Conservation (phyloP, 2,329 filamentous ascomycete genomes). For the Lizonia empirigonia region DNA sequence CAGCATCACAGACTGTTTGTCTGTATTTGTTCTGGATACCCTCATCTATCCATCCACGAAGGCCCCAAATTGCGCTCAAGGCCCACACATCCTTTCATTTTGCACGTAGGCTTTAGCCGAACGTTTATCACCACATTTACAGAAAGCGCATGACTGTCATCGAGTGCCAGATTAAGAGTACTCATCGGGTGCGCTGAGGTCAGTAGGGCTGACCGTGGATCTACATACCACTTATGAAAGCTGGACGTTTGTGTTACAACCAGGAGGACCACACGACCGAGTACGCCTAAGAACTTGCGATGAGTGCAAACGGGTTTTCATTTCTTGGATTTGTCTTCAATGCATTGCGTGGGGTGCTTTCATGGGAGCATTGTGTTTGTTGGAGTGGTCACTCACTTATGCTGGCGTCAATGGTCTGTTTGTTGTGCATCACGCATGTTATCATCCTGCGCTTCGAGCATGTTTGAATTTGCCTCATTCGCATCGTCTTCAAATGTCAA, state of each 20-base stretch:
- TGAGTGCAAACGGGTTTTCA: slow-evolving; percentile 11
- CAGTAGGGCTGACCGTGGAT: slow-evolving; percentile 5
- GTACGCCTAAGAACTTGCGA: neutral
- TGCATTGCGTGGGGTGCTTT: slow-evolving; percentile 41
- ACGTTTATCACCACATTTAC: slow-evolving; percentile 14
- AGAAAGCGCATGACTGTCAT: slow-evolving; percentile 2
- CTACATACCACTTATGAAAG: slow-evolving; percentile 17
- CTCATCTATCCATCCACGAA: slow-evolving; percentile 25
- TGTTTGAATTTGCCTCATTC: slow-evolving; percentile 14
- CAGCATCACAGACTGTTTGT: slow-evolving; percentile 1
- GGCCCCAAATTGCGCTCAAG: slow-evolving; percentile 30
- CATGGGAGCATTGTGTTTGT: slow-evolving; percentile 35
- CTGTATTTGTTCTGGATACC: slow-evolving; percentile 36
- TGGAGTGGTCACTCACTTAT: slow-evolving; percentile 11
- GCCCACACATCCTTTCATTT: slow-evolving; percentile 24
- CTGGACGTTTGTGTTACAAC: slow-evolving; percentile 4
- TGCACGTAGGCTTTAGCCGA: slow-evolving; percentile 16
- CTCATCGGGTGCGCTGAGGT: neutral
- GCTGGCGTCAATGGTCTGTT: slow-evolving; percentile 14
- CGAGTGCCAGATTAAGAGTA: slow-evolving; percentile 4
- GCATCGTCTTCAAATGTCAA: slow-evolving; percentile 17
- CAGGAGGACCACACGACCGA: slow-evolving; percentile 1
- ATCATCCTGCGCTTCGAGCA: slow-evolving; percentile 14
- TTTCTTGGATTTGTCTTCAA: slow-evolving; percentile 23
- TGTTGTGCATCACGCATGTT: slow-evolving; percentile 16